Percentiles rank a stretch among this genome's conserved stretches.
These are phyloP conservation scores for Pseudogymnoascus sp. DNA, from an alignment of 2,329 filamentous ascomycete species.

Conservation along the genomic window DNA sequence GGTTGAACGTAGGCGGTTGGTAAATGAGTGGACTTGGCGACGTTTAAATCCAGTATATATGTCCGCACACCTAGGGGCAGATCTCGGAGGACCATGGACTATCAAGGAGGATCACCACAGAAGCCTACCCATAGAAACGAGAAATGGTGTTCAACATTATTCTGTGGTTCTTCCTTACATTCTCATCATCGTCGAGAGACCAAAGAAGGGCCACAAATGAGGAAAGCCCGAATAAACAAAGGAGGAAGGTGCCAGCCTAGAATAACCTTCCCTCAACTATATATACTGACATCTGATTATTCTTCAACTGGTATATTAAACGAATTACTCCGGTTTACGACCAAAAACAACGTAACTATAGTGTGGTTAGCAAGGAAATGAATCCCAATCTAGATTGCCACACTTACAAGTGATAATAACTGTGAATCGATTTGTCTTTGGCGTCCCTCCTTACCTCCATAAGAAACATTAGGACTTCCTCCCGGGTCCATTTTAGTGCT, in stretches of 20 bases:
- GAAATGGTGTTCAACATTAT: slow-evolving; percentile 24
- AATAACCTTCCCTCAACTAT: background rate
- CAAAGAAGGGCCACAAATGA: background rate
- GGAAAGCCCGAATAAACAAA: background rate
- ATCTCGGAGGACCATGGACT: too few relatives aligned
- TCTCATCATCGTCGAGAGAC: background rate
- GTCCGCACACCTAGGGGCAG: too few relatives aligned
- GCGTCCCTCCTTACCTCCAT: background rate
- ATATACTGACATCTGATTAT: background rate
- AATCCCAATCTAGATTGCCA: background rate
- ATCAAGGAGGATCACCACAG: too few relatives aligned
- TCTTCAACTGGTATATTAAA: background rate
- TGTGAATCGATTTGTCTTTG: background rate
- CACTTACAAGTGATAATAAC: background rate
- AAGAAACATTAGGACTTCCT: background rate
- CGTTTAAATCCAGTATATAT: too few relatives aligned
- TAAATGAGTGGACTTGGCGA: too few relatives aligned
- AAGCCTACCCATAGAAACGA: too few relatives aligned
- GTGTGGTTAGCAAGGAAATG: background rate
- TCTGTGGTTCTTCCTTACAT: background rate
- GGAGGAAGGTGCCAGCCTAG: background rate
- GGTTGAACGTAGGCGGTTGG: too few relatives aligned
- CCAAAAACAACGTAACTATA: background rate
- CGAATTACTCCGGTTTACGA: background rate
- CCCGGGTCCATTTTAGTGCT: background rate